Conservation (phyloP, 345 rosid species). For the Rhodamnia rubescens region DNA sequence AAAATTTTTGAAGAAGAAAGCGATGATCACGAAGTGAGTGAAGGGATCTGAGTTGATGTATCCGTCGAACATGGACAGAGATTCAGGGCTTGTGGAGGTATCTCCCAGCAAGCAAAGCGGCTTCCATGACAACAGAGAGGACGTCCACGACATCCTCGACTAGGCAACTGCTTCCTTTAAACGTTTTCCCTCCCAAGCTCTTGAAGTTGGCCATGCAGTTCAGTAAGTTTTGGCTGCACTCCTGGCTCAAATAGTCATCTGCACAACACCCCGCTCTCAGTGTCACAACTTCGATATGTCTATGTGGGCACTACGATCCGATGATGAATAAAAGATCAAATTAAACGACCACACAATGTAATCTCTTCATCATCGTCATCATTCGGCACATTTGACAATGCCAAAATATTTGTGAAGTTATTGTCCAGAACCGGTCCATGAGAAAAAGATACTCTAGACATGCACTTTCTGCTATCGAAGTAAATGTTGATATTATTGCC, state of each 20-base stretch:
- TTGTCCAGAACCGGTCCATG: neutral
- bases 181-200: conserved; percentile 25
- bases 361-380: neutral
- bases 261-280: conserved; percentile 2
- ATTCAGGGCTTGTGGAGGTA: conserved; percentile 56
- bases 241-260: conserved; percentile 84
- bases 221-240: conserved; percentile 69
- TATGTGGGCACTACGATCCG: neutral
- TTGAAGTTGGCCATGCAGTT: conserved; percentile 59
- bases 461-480: neutral
- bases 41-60: neutral
- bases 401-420: neutral
- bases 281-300: neutral
- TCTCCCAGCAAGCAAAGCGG: conserved; percentile 89
- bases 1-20: neutral
- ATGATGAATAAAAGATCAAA: neutral
- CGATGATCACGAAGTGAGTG: neutral
- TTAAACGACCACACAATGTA: neutral
- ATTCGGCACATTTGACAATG: neutral
- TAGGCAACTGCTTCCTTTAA: conserved; percentile 64
- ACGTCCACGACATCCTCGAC: conserved; percentile 48
- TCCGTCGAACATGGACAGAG: neutral
- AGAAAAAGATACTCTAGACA: neutral
- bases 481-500: neutral
- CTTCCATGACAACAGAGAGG: conserved; percentile 59